Evolutionary conservation across 148 eudicot species (phyloP).

Genomic region (Fagopyrum esculentum): DNA sequence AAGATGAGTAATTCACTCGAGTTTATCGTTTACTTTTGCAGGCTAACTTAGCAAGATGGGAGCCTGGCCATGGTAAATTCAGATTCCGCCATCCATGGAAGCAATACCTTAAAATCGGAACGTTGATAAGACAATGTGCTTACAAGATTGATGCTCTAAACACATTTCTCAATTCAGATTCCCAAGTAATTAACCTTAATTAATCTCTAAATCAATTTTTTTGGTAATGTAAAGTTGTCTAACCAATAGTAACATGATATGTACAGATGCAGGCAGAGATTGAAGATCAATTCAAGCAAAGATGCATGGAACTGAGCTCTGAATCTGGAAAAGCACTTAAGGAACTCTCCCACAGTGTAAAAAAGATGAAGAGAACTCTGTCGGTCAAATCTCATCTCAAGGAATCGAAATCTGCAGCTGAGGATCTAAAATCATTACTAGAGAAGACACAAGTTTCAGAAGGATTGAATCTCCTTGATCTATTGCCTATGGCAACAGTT

Average conservation of each 20-base stretch:
- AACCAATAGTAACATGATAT: background rate
- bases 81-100: slow-evolving; percentile 42
- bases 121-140: slow-evolving; percentile 34
- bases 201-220: background rate
- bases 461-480: background rate
- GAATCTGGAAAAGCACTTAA: slow-evolving; percentile 50
- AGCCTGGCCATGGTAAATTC: slow-evolving; percentile 43
- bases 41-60: slow-evolving; percentile 56
- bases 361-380: slow-evolving; percentile 32
- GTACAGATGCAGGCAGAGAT: slow-evolving; percentile 27
- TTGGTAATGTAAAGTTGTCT: background rate
- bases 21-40: background rate
- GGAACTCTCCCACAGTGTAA: slow-evolving; percentile 35
- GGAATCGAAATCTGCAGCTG: slow-evolving; percentile 32
- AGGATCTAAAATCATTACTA: slow-evolving; percentile 30
- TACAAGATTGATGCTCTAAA: slow-evolving; percentile 36
- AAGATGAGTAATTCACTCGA: background rate
- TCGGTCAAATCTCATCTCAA: slow-evolving; percentile 29
- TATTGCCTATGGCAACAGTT: slow-evolving; percentile 4
- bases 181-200: slow-evolving; percentile 24
- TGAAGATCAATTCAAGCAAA: slow-evolving; percentile 22
- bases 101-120: slow-evolving; percentile 36
- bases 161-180: slow-evolving; percentile 18
- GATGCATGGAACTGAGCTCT: slow-evolving; percentile 31
- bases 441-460: background rate